Percentiles rank a stretch among this genome's conserved stretches.
Evolutionary conservation across 192 early-diverging fungal species (phyloP).

Genomic region (Coemansia guatemalensis): DNA sequence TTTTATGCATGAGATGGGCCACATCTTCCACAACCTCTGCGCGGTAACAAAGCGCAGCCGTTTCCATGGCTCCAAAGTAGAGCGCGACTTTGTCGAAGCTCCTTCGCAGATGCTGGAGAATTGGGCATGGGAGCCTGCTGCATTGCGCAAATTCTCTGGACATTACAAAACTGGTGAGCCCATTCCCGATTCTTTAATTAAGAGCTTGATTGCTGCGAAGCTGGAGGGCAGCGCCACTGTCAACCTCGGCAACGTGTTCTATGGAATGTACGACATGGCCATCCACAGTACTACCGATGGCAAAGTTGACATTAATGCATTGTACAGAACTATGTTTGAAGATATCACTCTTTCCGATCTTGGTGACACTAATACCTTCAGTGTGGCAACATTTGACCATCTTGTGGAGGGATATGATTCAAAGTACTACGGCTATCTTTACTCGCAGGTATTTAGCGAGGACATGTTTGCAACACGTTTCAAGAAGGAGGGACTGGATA

Average conservation of each 20-base stretch:
- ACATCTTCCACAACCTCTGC: constrained; percentile 60
- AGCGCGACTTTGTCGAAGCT: constrained; percentile 79
- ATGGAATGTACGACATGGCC: constrained; percentile 66
- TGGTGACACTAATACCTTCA: constrained; percentile 44
- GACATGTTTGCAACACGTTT: constrained; percentile 74
- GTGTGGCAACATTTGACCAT: constrained; percentile 55
- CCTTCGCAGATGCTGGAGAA: constrained; percentile 86
- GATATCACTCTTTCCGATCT: constrained; percentile 2
- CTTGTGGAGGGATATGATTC: constrained; percentile 66
- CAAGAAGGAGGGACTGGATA: constrained; percentile 55
- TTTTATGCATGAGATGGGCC: constrained; percentile 78
- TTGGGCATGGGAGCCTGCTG: constrained; percentile 63
- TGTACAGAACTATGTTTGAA: constrained; percentile 39
- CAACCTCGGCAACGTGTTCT: constrained; percentile 66
- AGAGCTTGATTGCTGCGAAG: constrained; percentile 58
- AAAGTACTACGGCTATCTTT: constrained; percentile 72
- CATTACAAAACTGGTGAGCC: constrained; percentile 66
- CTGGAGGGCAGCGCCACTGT: constrained; percentile 63
- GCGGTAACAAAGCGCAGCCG: constrained; percentile 62
- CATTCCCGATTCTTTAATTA: constrained; percentile 63
- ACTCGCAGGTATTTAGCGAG: constrained; percentile 71
- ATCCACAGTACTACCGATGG: constrained; percentile 58
- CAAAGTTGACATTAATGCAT: constrained; percentile 17
- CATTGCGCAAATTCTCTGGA: constrained; percentile 51
- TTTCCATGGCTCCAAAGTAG: constrained; percentile 66